These are phyloP conservation scores for Linnemannia hyalina DNA, from an alignment of 192 early-diverging fungal genomes.

Conservation along the genomic window DNA sequence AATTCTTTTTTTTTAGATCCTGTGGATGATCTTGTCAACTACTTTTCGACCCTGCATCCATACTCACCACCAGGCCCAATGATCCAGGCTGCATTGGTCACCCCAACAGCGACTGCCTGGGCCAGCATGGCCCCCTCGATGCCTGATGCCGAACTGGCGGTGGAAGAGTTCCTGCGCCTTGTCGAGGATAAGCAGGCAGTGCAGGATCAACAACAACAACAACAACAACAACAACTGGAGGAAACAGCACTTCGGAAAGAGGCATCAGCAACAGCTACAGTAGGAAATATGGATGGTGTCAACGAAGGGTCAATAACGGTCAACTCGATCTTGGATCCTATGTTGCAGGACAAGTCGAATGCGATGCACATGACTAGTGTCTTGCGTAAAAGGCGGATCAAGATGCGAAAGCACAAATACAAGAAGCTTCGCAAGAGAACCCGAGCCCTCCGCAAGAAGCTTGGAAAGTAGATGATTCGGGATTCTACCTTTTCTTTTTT, in stretches of 20 bases:
- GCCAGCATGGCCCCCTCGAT: constrained; percentile 25
- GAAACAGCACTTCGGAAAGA: not conserved
- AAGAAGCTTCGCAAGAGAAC: constrained; percentile 86
- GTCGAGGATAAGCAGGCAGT: constrained; percentile 12
- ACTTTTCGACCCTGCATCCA: constrained; percentile 57
- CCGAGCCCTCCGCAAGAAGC: constrained; percentile 77
- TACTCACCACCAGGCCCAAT: constrained; percentile 45
- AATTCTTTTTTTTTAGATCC: constrained; percentile 28
- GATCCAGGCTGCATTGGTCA: constrained; percentile 1
- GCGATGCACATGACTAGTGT: constrained; percentile 78
- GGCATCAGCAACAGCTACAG: not conserved
- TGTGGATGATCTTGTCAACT: constrained; percentile 55
- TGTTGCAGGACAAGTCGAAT: constrained; percentile 7
- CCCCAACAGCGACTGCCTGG: constrained; percentile 44
- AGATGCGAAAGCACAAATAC: constrained; percentile 98
- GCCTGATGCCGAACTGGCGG: constrained; percentile 19
- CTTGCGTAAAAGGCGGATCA: constrained; percentile 83
- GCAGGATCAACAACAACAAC: not conserved
- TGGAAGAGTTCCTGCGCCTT: constrained; percentile 21
- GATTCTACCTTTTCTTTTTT: not conserved
- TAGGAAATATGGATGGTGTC: not conserved
- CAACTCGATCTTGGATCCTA: constrained; percentile 25
- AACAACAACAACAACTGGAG: not conserved
- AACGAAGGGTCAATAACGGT: constrained; percentile 13
- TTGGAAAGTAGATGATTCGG: constrained; percentile 69